Evolutionary conservation across 2,329 filamentous ascomycete species (phyloP), one percentile per base, ranked within the genome.

Genomic region (Neocucurbitaria cava): DNA sequence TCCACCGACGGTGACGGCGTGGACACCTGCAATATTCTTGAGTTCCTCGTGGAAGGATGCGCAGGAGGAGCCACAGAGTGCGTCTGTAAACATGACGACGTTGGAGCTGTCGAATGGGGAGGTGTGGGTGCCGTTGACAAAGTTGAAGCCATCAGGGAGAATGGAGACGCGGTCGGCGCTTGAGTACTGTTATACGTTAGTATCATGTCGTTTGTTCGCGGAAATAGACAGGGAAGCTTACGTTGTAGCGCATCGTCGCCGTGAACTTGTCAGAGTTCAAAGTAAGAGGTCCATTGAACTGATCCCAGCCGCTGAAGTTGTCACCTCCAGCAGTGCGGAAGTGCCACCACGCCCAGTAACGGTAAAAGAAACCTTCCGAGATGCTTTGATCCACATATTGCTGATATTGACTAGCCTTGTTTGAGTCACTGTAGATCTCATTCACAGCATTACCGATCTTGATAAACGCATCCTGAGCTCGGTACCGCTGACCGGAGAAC

Each of bases 31-130:
- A 50, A 78, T 76, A 57, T 76, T 70, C 13, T 79, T 78, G 72
- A 87, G 77, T 35, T 85, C 76, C 47, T 85, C 79, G 31, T 77
- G 73, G 65, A 87, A 83, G 30, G 83, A 71, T n/a, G 83, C 79
- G 66, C 85, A 88, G 9, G 85, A 83, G 1, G 83, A 86, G 39
- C 77, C 79, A 66, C 86, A 88, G 33, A 74, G 72, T n/a, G 84
- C 85, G 59, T 87, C 83, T 5, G 79, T 80, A 47, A 85, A 70
- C 66, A 78, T 59, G 45, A 77, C 58, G 11, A 78, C 73, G 49
- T 78, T 70, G 17, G 72, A 64, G 0, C 76, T 56, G 7, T 68
- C 58, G 61, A 80, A 83, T 2, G 74, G 61, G 15, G 55, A 54
- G 5, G 69, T 65, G 18, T 51, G 49, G 5, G 62, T 64, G 15